These are phyloP conservation scores for Alnus glutinosa DNA, from an alignment of 306 rosid species.

Conservation along the genomic window DNA sequence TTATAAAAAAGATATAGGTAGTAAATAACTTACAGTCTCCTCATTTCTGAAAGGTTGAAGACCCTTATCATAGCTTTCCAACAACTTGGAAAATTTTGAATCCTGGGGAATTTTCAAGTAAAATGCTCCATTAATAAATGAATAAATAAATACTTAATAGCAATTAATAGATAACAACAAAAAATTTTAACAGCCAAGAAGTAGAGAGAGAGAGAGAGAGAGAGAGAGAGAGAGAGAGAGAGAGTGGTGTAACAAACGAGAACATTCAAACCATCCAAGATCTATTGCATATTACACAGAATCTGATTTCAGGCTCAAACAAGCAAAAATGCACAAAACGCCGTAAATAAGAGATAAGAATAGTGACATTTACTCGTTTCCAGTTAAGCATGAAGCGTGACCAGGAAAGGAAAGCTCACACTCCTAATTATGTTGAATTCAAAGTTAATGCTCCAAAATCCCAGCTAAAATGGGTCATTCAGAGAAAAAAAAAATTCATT, in stretches of 20 bases:
- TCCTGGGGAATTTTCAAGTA: constrained; percentile 57
- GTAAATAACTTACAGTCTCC: constrained; percentile 56
- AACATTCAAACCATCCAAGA: not conserved
- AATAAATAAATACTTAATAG: constrained; percentile 11
- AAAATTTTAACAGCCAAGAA: not conserved
- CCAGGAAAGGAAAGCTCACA: not conserved
- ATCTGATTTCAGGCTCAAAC: not conserved
- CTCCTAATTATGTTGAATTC: not conserved
- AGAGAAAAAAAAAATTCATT: not conserved
- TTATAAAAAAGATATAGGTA: constrained; percentile 13
- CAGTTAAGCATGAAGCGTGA: not conserved
- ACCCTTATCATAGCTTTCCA: constrained; percentile 44
- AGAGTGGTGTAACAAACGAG: not conserved
- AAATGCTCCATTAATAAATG: constrained; percentile 21
- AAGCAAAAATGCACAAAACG: not conserved
- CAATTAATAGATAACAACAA: constrained; percentile 3
- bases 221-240: not conserved
- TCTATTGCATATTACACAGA: not conserved
- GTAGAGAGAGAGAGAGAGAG: not conserved
- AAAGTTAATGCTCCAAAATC: not conserved
- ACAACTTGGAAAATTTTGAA: constrained; percentile 59
- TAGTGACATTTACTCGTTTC: not conserved
- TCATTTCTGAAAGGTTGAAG: constrained; percentile 37
- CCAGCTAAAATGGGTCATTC: not conserved
- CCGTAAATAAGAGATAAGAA: not conserved